Base-by-base conservation (phyloP, 1,139 yeast genomes). In the Taphrina pruni region DNA sequence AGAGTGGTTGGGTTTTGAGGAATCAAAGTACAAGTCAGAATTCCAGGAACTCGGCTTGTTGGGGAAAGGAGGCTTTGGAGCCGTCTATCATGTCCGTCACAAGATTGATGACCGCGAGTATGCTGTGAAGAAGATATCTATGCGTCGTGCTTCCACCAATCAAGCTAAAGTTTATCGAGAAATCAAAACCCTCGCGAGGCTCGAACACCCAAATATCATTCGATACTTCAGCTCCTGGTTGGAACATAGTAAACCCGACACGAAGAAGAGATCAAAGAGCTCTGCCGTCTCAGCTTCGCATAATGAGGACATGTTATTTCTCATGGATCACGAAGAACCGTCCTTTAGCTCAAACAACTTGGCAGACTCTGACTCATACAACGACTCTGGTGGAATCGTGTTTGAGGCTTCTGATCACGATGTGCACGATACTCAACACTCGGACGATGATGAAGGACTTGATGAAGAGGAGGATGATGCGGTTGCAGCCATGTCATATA, bases 201-300 rank as follows among this genome's bases (percentile, higher is more conserved):
- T 94, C 66, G 94, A 93, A 74, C 97, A 94, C 77, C 97, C 92
- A 76, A 92, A 91, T 77, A 97, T 95, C 61, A 99, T 94, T 1
- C 81, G 99, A 69, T 94, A 95, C 77, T 94, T 90, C 78, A 96
- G 97, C 2, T 96, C 97, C 0, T 94, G 99, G 99, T 85, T 94
- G 2, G 98, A 94, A 76, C 67, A 60, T 46, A 41, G 66, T 8
- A 17, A 38, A 17, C 55, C 43, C 36, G 20, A 54, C 8, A 52
- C 26, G 11, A 20, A 38, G 20, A 45, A 32, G 38, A 70, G 70
- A 26, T 58, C 51, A 55, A 72, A 66, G 36, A 48, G 51, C 17
- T 12, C 35, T n/a, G 20, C 26, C 6, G 55, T 71, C 21, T 17
- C 41, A 20, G 36, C 14, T 71, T 75, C 12, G 52, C 70, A 48